Evolutionary conservation across 148 eudicot genomes (phyloP).

Genomic region (Camellia lanceoleosa): DNA sequence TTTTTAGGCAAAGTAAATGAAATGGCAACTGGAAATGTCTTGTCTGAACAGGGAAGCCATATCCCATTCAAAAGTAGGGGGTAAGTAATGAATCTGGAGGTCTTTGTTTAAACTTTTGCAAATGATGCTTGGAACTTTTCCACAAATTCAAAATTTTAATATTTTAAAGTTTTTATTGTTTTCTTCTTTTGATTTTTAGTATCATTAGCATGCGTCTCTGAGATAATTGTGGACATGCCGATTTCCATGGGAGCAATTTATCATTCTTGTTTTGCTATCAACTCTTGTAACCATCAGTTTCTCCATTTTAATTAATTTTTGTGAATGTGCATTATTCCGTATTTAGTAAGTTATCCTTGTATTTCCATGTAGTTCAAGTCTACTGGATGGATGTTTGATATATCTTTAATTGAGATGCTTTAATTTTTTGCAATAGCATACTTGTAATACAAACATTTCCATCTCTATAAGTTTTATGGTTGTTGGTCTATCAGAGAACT

Average conservation of each 20-base stretch:
- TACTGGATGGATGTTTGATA: background rate
- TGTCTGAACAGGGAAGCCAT: background rate
- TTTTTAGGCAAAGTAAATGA: constrained; percentile 7
- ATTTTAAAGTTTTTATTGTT: background rate
- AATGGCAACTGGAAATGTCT: constrained; percentile 9
- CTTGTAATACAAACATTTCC: no score
- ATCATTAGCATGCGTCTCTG: background rate
- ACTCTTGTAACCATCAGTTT: background rate
- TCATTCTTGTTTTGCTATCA: background rate
- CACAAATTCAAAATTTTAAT: background rate
- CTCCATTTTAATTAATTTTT: background rate
- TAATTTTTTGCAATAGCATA: no score
- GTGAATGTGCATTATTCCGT: background rate
- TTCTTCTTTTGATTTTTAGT: background rate
- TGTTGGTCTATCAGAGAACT: no score
- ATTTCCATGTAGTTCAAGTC: background rate
- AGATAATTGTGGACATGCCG: background rate
- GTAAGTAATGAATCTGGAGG: constrained; percentile 17
- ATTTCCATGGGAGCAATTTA: background rate
- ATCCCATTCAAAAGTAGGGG: background rate
- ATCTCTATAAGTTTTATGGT: no score
- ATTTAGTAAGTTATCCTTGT: background rate
- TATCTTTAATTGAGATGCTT: background rate
- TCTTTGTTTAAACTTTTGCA: background rate
- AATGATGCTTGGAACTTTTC: background rate